Evolutionary conservation across 202 grass and related monocot genomes (phyloP).

Genomic region (Hordeum pubiflorum): DNA sequence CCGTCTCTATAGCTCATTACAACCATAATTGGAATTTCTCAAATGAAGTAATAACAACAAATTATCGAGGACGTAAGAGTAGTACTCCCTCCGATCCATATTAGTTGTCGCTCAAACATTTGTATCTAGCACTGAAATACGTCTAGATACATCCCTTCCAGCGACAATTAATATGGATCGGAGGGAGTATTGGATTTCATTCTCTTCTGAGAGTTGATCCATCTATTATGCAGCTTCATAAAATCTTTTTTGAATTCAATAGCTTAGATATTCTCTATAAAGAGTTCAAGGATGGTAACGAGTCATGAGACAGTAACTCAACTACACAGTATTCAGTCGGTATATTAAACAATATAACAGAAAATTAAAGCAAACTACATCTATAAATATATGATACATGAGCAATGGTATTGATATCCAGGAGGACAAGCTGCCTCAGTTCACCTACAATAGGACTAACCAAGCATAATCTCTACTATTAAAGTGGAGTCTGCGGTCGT

Average conservation of each 20-base stretch:
- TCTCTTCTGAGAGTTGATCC: background rate
- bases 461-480: background rate
- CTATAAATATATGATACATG: background rate
- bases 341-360: background rate
- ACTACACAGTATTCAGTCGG: background rate
- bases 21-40: background rate
- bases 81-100: no score
- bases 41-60: slow-evolving; percentile 12
- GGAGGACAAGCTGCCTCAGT: background rate
- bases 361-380: background rate
- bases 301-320: background rate
- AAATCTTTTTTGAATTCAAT: background rate
- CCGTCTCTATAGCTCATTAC: background rate
- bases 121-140: no score
- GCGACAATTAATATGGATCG: no score
- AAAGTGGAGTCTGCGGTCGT: no score
- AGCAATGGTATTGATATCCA: background rate
- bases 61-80: background rate
- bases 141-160: no score
- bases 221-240: background rate
- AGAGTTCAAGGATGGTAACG: background rate
- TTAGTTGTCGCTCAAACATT: no score
- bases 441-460: slow-evolving; percentile 5
- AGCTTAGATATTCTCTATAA: background rate
- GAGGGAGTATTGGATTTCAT: background rate